phyloP scores from a whole-genome alignment of 768 basidiomycete genomes.

The Kwoniella sp. region DNA sequence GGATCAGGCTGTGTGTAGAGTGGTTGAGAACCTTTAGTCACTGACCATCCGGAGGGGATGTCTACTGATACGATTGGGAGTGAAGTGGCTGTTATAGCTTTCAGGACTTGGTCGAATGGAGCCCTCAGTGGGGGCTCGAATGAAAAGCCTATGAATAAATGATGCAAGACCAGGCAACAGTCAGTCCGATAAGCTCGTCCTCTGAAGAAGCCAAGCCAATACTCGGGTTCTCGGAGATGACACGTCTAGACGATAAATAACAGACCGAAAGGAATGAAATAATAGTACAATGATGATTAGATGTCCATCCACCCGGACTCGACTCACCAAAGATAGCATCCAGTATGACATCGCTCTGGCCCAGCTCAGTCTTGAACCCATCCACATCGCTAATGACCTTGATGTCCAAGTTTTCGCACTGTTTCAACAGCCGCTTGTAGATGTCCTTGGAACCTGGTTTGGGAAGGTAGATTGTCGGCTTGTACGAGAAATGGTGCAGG shows the following conservation, averaged over 20 bases:
- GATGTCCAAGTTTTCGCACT: conserved; percentile 88
- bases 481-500: conserved; percentile 88
- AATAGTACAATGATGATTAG: too few species aligned
- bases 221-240: too few species aligned
- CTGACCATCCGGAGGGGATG: conserved; percentile 96
- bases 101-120: conserved; percentile 79
- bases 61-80: conserved; percentile 92
- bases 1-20: conserved; percentile 39
- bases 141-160: conserved; percentile 68
- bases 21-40: conserved; percentile 68
- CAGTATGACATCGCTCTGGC: conserved; percentile 70
- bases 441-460: conserved; percentile 96
- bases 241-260: too few species aligned
- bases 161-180: neutral
- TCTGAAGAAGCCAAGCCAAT: too few species aligned
- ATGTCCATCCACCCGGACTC: too few species aligned
- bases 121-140: conserved; percentile 86
- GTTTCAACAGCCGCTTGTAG: conserved; percentile 81
- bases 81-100: conserved; percentile 64
- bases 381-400: conserved; percentile 65
- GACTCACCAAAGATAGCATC: conserved; percentile 83
- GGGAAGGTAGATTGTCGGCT: conserved; percentile 86
- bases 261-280: too few species aligned
- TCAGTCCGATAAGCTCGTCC: too few species aligned
- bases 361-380: conserved; percentile 49